Conservation (phyloP, 768 basidiomycete genomes). For the Rhodosporidiobolus odoratus region DNA sequence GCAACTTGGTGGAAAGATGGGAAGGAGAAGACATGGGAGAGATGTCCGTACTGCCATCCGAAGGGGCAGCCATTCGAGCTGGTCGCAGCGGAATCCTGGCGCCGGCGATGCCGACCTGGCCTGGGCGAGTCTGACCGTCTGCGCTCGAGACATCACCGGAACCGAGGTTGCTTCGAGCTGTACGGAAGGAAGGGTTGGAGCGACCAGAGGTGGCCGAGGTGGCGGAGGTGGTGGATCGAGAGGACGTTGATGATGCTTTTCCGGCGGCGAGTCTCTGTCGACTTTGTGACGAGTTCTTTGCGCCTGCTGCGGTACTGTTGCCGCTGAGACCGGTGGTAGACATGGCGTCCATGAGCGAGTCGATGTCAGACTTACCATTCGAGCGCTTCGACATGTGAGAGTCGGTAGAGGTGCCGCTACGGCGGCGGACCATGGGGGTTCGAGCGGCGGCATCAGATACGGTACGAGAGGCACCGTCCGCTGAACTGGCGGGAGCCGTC, state of each 20-base stretch:
- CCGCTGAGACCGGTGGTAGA: slow-evolving; percentile 43
- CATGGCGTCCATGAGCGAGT: slow-evolving; percentile 48
- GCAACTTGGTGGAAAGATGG: neutral
- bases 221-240: slow-evolving; percentile 38
- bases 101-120: slow-evolving; percentile 3
- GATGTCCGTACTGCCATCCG: neutral
- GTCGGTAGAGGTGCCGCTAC: slow-evolving; percentile 11
- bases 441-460: neutral
- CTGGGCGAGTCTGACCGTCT: neutral
- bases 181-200: slow-evolving; percentile 36
- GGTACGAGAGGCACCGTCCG: neutral
- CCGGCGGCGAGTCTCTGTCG: too few species aligned
- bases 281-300: too few species aligned
- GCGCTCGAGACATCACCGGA: too few species aligned
- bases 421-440: neutral
- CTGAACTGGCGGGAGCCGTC: neutral
- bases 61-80: neutral
- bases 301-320: slow-evolving; percentile 27
- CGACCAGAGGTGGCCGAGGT: slow-evolving; percentile 41
- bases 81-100: slow-evolving; percentile 21
- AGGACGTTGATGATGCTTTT: slow-evolving; percentile 42
- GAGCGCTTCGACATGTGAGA: slow-evolving; percentile 20
- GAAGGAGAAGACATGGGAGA: neutral
- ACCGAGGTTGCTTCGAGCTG: neutral
- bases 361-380: slow-evolving; percentile 45